Percentiles rank a stretch among this genome's conserved stretches.
phyloP scores from a whole-genome alignment of 2,329 filamentous ascomycete species.

The Dothideomycetes sp. region DNA sequence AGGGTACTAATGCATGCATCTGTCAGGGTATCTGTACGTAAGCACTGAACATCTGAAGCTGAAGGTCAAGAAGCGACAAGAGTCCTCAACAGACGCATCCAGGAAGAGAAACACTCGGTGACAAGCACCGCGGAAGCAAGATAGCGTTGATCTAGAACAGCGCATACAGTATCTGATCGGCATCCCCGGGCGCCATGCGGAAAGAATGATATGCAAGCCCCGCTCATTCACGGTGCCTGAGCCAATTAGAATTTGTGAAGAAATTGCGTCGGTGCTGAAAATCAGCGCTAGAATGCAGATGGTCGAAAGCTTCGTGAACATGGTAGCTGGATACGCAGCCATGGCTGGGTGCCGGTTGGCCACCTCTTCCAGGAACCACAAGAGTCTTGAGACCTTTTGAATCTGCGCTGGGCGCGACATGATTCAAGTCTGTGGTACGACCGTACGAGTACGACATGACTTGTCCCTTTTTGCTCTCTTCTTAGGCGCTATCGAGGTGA shows the following conservation, averaged over 20 bases:
- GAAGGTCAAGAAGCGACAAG: too few species aligned
- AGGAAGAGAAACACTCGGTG: neutral
- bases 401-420: too few species aligned
- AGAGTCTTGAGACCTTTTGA: too few species aligned
- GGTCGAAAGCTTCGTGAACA: conserved; percentile 9
- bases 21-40: too few species aligned
- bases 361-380: too few species aligned
- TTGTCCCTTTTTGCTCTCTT: conserved; percentile 6
- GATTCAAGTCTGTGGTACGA: too few species aligned
- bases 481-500: neutral
- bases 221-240: neutral
- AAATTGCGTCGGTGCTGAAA: neutral
- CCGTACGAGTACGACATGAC: too few species aligned
- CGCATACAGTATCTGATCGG: neutral
- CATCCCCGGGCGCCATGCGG: too few species aligned
- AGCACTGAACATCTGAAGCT: too few species aligned
- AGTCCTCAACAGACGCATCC: neutral
- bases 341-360: too few species aligned
- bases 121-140: conserved; percentile 4
- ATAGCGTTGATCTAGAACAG: conserved; percentile 6
- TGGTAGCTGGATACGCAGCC: too few species aligned
- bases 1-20: too few species aligned
- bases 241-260: conserved; percentile 3
- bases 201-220: neutral
- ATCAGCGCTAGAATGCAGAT: conserved; percentile 8